Conservation (phyloP, 257 asterid species). For the Lantana camara region DNA sequence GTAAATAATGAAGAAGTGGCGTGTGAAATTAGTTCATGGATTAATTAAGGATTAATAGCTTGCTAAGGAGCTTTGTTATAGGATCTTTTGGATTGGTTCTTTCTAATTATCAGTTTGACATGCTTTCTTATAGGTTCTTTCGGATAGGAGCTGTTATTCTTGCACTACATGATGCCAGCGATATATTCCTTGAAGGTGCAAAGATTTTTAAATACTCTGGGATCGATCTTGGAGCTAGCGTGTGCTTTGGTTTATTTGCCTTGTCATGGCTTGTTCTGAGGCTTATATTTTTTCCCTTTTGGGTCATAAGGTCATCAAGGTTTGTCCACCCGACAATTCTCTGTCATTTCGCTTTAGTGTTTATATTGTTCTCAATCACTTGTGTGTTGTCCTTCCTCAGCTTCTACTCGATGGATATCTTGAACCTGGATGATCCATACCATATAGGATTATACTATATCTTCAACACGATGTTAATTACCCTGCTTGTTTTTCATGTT, state of each 20-base stretch:
- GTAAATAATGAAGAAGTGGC: neutral
- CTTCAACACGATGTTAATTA: slow-evolving; percentile 66
- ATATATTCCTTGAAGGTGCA: slow-evolving; percentile 79
- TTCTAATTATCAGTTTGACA: neutral
- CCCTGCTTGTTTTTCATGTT: slow-evolving; percentile 68
- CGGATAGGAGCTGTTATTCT: slow-evolving; percentile 69
- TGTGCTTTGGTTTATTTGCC: slow-evolving; percentile 75
- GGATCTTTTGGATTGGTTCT: too few relatives aligned
- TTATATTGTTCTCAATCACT: slow-evolving; percentile 11
- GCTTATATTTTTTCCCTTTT: slow-evolving; percentile 76
- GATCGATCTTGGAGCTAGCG: slow-evolving; percentile 73
- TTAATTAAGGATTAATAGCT: neutral
- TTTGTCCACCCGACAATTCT: slow-evolving; percentile 31
- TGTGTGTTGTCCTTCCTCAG: slow-evolving; percentile 44
- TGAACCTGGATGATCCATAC: slow-evolving; percentile 44
- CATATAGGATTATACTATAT: slow-evolving; percentile 43
- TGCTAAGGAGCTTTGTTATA: too few relatives aligned
- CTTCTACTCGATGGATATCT: slow-evolving; percentile 38
- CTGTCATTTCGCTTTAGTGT: neutral
- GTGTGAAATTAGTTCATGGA: neutral
- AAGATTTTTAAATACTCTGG: slow-evolving; percentile 77
- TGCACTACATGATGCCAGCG: slow-evolving; percentile 87
- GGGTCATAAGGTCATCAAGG: slow-evolving; percentile 66
- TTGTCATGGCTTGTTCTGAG: slow-evolving; percentile 70
- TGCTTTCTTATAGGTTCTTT: slow-evolving; percentile 61